These are phyloP conservation scores for Piromyces sp. DNA, from an alignment of 192 early-diverging fungal genomes.

Conservation along the genomic window DNA sequence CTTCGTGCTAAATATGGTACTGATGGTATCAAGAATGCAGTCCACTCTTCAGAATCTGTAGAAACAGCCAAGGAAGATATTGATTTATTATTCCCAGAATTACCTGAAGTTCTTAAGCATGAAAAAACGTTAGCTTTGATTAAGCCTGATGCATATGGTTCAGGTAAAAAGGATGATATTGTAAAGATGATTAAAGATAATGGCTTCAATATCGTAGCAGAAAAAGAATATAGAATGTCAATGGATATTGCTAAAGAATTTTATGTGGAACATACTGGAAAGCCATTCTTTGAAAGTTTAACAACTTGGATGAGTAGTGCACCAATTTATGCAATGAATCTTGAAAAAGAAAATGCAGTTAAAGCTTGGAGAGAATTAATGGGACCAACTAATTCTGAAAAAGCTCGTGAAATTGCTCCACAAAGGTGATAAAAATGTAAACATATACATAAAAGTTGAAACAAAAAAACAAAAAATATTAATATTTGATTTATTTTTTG, in stretches of 20 bases:
- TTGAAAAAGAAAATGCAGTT: slow-evolving; percentile 27
- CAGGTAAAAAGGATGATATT: neutral
- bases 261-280: neutral
- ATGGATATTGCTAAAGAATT: neutral
- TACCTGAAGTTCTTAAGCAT: neutral
- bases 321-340: slow-evolving; percentile 25
- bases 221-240: neutral
- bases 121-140: slow-evolving; percentile 29
- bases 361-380: slow-evolving; percentile 28
- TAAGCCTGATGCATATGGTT: slow-evolving; percentile 27
- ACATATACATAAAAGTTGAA: too few species aligned
- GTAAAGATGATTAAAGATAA: neutral
- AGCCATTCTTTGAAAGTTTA: neutral
- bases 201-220: neutral
- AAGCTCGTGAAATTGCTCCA: slow-evolving; percentile 21
- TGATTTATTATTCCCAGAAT: neutral
- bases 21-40: slow-evolving; percentile 1
- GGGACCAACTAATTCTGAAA: slow-evolving; percentile 23
- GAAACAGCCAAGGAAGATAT: neutral
- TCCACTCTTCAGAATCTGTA: neutral
- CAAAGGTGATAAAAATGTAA: slow-evolving; percentile 26
- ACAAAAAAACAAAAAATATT: too few species aligned
- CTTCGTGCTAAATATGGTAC: slow-evolving; percentile 1
- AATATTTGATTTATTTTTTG: too few species aligned
- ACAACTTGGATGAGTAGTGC: slow-evolving; percentile 4